Percentiles rank a stretch among this genome's conserved stretches.
phyloP scores from a whole-genome alignment of 352 stramenopile genomes.

The Pythium rhizo-oryzae region DNA sequence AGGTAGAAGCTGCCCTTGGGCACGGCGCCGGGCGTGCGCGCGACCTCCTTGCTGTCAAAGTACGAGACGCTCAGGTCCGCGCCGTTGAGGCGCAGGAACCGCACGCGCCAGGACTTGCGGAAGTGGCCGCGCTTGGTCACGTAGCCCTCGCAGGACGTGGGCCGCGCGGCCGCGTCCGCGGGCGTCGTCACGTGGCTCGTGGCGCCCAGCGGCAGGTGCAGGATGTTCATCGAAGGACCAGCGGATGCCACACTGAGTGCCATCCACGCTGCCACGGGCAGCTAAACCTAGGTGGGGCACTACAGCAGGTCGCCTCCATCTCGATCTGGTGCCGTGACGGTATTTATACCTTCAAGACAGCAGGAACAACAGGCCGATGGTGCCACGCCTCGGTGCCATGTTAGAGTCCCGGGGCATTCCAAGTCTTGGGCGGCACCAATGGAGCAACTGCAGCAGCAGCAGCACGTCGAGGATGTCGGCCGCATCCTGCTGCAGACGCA shows the following conservation, averaged over 20 bases:
- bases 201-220: slow-evolving; percentile 41
- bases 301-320: no score
- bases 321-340: no score
- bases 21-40: slow-evolving; percentile 31
- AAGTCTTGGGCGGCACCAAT: slow-evolving; percentile 32
- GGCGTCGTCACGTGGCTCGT: slow-evolving; percentile 25
- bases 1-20: slow-evolving; percentile 79
- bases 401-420: background rate
- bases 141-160: slow-evolving; percentile 84
- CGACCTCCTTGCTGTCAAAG: slow-evolving; percentile 72
- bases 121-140: slow-evolving; percentile 87
- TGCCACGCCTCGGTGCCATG: background rate
- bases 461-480: slow-evolving; percentile 84
- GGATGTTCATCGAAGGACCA: slow-evolving; percentile 50
- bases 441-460: slow-evolving; percentile 77
- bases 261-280: no score
- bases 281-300: no score
- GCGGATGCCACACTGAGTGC: background rate
- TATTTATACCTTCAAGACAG: background rate
- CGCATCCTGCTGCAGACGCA: slow-evolving; percentile 82
- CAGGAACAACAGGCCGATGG: background rate
- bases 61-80: slow-evolving; percentile 71
- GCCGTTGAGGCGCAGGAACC: slow-evolving; percentile 77
- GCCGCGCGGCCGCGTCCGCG: slow-evolving; percentile 26
- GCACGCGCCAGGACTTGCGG: slow-evolving; percentile 82